phyloP scores from a whole-genome alignment of 371 early-diverging fungal species.

The Apophysomyces variabilis region DNA sequence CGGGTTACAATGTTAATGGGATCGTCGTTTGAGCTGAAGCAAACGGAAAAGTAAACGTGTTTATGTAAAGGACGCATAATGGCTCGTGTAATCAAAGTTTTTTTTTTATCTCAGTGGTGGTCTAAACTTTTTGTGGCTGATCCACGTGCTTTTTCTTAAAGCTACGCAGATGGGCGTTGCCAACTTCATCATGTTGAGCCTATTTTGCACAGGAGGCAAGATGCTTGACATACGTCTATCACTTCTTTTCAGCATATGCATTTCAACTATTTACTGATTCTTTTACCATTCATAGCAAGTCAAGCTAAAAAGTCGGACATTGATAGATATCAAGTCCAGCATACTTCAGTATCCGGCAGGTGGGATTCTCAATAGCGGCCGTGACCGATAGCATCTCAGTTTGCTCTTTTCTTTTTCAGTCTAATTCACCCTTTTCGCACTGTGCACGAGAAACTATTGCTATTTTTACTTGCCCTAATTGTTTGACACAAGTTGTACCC shows the following conservation, averaged over 20 bases:
- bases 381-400: background rate
- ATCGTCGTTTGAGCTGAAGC: too few species aligned
- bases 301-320: too few species aligned
- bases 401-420: background rate
- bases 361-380: background rate
- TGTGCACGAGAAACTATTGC: background rate
- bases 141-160: conserved; percentile 3
- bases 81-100: background rate
- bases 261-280: too few species aligned
- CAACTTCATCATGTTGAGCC: background rate
- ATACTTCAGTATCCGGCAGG: background rate
- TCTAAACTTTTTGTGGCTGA: conserved; percentile 1
- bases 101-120: conserved; percentile 1
- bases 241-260: too few species aligned
- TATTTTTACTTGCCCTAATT: background rate
- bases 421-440: background rate
- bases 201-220: background rate
- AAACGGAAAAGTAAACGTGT: too few species aligned
- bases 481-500: background rate
- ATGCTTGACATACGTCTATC: too few species aligned
- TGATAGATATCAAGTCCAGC: too few species aligned
- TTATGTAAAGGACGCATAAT: background rate
- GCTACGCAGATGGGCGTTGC: background rate
- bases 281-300: too few species aligned
- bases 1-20: too few species aligned